phyloP scores from a whole-genome alignment of 176 grass and related monocot species.

The Paspalum vaginatum region DNA sequence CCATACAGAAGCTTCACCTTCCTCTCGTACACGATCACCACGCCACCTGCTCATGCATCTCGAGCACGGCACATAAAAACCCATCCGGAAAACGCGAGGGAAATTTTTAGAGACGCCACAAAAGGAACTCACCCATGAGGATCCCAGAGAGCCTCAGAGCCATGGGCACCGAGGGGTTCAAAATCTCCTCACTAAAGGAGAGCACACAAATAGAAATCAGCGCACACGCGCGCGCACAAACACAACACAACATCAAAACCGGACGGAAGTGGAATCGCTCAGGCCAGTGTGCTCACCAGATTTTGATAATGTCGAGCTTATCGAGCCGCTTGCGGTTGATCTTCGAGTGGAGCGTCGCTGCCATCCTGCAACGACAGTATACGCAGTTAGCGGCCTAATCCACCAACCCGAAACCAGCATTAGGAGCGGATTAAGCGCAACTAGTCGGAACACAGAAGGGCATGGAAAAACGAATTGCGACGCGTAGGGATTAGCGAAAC shows the following conservation, averaged over 20 bases:
- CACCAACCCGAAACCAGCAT: neutral
- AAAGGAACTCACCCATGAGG: conserved; percentile 74
- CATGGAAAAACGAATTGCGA: neutral
- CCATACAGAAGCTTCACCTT: conserved; percentile 91
- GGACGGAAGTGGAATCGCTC: neutral
- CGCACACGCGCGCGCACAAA: too few species aligned
- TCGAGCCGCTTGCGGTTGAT: conserved; percentile 82
- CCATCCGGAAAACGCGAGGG: conserved; percentile 5
- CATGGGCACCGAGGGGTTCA: conserved; percentile 93
- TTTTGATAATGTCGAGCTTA: conserved; percentile 91
- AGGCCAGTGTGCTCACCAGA: conserved; percentile 57
- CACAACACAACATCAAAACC: neutral
- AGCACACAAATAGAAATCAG: conserved; percentile 9
- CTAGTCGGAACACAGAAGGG: neutral
- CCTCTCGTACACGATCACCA: conserved; percentile 91
- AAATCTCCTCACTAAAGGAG: conserved; percentile 75
- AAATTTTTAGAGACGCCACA: neutral
- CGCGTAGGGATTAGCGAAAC: neutral
- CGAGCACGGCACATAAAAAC: neutral
- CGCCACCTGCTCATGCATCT: conserved; percentile 60
- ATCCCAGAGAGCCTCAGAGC: conserved; percentile 90
- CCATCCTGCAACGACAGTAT: conserved; percentile 63
- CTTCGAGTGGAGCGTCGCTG: conserved; percentile 82
- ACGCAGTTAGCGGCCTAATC: neutral
- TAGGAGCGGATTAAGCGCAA: neutral